Conservation (phyloP, 1,284 basidiomycete species). For the Meripilus lineatus region DNA sequence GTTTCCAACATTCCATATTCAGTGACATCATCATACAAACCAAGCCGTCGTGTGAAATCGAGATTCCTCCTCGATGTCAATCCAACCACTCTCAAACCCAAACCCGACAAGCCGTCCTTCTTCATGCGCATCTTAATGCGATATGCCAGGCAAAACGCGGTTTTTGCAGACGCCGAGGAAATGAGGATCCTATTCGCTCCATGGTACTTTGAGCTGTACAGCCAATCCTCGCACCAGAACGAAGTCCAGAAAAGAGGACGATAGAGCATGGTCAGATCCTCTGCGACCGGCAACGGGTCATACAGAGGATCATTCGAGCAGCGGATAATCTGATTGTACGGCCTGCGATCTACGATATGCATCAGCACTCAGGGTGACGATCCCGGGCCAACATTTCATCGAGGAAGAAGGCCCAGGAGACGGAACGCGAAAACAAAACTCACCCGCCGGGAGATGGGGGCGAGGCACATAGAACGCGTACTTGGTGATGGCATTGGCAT, state of each 20-base stretch:
- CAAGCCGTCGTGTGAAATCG: slow-evolving; percentile 46
- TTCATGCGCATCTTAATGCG: slow-evolving; percentile 38
- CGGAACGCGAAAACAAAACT: slow-evolving; percentile 6
- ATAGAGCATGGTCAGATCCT: slow-evolving; percentile 63
- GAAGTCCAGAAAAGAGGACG: slow-evolving; percentile 66
- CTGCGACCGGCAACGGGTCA: slow-evolving; percentile 35
- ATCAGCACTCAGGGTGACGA: slow-evolving; percentile 1
- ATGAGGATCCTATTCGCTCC: slow-evolving; percentile 44
- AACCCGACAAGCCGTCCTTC: slow-evolving; percentile 13
- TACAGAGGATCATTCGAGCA: slow-evolving; percentile 53
- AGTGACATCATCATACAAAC: slow-evolving; percentile 49
- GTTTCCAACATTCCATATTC: slow-evolving; percentile 41
- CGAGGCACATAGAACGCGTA: slow-evolving; percentile 50
- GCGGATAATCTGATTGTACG: slow-evolving; percentile 60
- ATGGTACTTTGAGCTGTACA: slow-evolving; percentile 42
- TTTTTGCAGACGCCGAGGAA: slow-evolving; percentile 63
- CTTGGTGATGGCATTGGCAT: slow-evolving; percentile 43
- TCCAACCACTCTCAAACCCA: slow-evolving; percentile 39
- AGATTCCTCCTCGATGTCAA: slow-evolving; percentile 52
- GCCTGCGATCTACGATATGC: slow-evolving; percentile 45
- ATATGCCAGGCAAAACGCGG: slow-evolving; percentile 61
- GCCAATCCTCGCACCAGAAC: slow-evolving; percentile 67
- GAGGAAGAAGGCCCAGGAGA: neutral
- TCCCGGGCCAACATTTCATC: neutral
- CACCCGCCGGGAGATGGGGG: slow-evolving; percentile 53